A percentile compares a stretch with the other conserved stretches of the same genome.
Conservation (phyloP, 1,284 basidiomycete species). For the Termitomyces sp. region DNA sequence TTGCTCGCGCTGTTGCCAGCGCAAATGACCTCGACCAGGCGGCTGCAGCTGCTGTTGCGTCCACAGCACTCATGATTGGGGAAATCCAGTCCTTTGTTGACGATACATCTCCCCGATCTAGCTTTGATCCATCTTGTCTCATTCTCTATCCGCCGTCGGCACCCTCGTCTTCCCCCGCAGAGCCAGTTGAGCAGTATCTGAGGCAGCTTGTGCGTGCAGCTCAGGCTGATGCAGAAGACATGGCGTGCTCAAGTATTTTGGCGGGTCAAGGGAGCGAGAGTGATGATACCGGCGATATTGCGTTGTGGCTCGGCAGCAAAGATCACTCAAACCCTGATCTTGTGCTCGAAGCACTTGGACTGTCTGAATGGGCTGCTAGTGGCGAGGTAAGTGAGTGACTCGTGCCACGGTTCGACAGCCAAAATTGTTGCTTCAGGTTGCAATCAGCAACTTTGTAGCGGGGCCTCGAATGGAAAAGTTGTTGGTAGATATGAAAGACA, state of each 20-base stretch:
- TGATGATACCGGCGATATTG: constrained; percentile 51
- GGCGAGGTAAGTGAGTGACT: constrained; percentile 10
- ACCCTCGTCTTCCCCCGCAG: constrained; percentile 4
- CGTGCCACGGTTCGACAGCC: constrained; percentile 9
- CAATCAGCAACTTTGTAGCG: constrained; percentile 5
- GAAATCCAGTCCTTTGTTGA: constrained; percentile 15
- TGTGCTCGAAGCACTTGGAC: constrained; percentile 27
- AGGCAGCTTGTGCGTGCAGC: constrained; percentile 34
- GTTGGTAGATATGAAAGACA: constrained; percentile 21
- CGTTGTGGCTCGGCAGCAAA: constrained; percentile 44
- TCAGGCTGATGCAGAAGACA: constrained; percentile 33
- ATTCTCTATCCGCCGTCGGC: constrained; percentile 17
- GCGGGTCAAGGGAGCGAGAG: constrained; percentile 49
- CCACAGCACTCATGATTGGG: constrained; percentile 17
- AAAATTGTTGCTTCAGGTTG: constrained; percentile 8
- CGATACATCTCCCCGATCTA: constrained; percentile 10
- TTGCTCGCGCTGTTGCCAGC: constrained; percentile 5
- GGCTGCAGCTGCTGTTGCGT: constrained; percentile 15
- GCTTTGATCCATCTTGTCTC: constrained; percentile 15
- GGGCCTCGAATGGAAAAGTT: constrained; percentile 14
- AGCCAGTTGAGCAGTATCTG: constrained; percentile 16
- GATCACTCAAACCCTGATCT: constrained; percentile 28
- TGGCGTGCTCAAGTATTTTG: constrained; percentile 46
- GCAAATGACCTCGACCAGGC: constrained; percentile 8
- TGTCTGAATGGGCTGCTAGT: constrained; percentile 20